phyloP scores from a whole-genome alignment of 768 basidiomycete genomes.

The Boletellus ananas region DNA sequence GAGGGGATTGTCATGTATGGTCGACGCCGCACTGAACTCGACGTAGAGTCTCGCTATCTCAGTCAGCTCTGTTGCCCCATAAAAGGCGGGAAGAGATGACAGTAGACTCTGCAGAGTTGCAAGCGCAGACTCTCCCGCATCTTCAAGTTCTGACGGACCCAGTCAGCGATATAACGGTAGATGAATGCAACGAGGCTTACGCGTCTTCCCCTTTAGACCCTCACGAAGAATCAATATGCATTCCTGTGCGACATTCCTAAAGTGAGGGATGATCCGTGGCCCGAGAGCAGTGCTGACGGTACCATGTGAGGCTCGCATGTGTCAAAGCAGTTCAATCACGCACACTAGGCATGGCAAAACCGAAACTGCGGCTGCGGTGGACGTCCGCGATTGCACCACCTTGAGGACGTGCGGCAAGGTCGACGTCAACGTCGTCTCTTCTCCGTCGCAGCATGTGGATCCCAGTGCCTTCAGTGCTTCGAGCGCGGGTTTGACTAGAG shows the following conservation, averaged over 20 bases:
- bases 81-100: slow-evolving; percentile 77
- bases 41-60: slow-evolving; percentile 57
- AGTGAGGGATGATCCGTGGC: slow-evolving; percentile 83
- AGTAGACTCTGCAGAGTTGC: slow-evolving; percentile 66
- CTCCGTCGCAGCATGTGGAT: slow-evolving; percentile 53
- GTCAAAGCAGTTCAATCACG: slow-evolving; percentile 8
- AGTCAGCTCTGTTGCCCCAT: slow-evolving; percentile 56
- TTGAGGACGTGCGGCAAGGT: slow-evolving; percentile 57
- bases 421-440: slow-evolving; percentile 61
- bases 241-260: slow-evolving; percentile 65
- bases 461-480: slow-evolving; percentile 58
- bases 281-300: slow-evolving; percentile 64
- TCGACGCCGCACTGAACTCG: slow-evolving; percentile 31
- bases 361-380: slow-evolving; percentile 43
- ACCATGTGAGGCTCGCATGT: slow-evolving; percentile 1
- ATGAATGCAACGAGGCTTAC: slow-evolving; percentile 26
- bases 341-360: slow-evolving; percentile 65
- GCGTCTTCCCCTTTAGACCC: slow-evolving; percentile 26
- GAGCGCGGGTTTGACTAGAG: slow-evolving; percentile 48
- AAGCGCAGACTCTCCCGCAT: slow-evolving; percentile 33
- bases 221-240: slow-evolving; percentile 49
- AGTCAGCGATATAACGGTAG: slow-evolving; percentile 1
- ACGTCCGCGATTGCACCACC: slow-evolving; percentile 39
- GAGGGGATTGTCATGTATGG: slow-evolving; percentile 26
- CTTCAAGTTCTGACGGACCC: slow-evolving; percentile 27